phyloP scores from a whole-genome alignment of 768 basidiomycete genomes.

The Dacryopinax spathularia region DNA sequence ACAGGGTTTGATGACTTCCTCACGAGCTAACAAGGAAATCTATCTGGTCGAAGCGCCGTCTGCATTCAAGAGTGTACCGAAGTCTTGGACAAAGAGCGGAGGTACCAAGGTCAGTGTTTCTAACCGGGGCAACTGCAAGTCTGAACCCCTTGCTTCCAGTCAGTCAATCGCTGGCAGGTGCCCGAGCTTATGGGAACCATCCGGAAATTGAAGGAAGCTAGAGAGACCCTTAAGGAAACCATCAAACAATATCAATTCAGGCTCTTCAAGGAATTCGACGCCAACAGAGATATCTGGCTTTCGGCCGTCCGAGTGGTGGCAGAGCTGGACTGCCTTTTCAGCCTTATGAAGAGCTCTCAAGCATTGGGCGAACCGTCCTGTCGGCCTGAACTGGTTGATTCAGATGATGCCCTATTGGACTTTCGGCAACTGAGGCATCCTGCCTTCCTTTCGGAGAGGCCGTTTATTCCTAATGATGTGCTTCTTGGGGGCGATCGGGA shows the following conservation, averaged over 20 bases:
- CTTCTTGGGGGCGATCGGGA: constrained; percentile 61
- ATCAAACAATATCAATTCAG: constrained; percentile 73
- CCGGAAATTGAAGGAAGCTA: constrained; percentile 78
- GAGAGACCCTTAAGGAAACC: constrained; percentile 67
- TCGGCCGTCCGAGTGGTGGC: constrained; percentile 73
- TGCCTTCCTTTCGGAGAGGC: constrained; percentile 42
- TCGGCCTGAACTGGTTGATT: constrained; percentile 71
- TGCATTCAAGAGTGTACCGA: constrained; percentile 50
- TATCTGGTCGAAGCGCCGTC: constrained; percentile 68
- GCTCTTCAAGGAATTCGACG: constrained; percentile 67
- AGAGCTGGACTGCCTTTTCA: constrained; percentile 92
- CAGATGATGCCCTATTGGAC: constrained; percentile 67
- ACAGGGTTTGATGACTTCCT: not conserved
- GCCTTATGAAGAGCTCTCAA: constrained; percentile 74
- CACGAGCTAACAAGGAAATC: constrained; percentile 48
- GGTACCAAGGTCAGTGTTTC: constrained; percentile 53
- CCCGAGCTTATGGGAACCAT: constrained; percentile 57
- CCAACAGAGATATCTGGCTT: constrained; percentile 67
- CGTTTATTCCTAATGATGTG: constrained; percentile 89
- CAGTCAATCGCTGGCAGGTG: constrained; percentile 61
- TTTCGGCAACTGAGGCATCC: constrained; percentile 87
- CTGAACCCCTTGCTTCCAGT: constrained; percentile 29
- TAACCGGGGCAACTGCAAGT: not conserved
- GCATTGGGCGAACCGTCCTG: constrained; percentile 91
- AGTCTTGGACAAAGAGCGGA: constrained; percentile 66